Conservation (phyloP, 1,284 basidiomycete species). For the Irpex lacteus region DNA sequence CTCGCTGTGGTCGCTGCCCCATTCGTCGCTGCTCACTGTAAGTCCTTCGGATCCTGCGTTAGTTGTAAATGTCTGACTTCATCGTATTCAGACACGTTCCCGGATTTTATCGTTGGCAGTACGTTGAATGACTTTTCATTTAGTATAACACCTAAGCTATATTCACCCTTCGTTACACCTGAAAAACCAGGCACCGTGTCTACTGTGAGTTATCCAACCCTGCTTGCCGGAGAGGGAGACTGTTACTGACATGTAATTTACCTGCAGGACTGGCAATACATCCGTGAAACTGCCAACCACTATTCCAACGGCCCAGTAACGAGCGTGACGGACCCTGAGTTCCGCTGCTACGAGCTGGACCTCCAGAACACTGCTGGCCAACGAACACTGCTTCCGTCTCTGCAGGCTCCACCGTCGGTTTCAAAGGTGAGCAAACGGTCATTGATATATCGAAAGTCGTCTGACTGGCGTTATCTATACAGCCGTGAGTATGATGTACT, state of each 20-base stretch:
- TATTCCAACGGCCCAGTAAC: constrained; percentile 41
- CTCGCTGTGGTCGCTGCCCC: constrained; percentile 19
- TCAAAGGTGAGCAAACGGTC: constrained; percentile 18
- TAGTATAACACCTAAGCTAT: background rate
- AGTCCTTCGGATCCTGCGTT: background rate
- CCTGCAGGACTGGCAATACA: constrained; percentile 37
- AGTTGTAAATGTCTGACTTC: background rate
- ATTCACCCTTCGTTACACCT: background rate
- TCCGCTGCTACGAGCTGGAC: constrained; percentile 46
- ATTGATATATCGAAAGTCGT: constrained; percentile 14
- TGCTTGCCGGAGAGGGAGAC: background rate
- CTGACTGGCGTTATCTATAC: background rate
- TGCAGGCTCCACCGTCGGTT: constrained; percentile 28
- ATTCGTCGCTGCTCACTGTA: constrained; percentile 22
- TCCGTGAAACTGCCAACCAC: constrained; percentile 43
- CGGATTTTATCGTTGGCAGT: background rate
- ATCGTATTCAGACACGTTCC: background rate
- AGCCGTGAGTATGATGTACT: constrained; percentile 9
- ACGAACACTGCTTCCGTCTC: constrained; percentile 40
- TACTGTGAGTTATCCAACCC: background rate
- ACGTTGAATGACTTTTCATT: background rate
- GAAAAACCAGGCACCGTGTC: background rate
- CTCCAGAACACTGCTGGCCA: constrained; percentile 31
- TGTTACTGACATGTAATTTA: background rate
- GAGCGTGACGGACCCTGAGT: constrained; percentile 38